Evolutionary conservation across 352 stramenopile genomes (phyloP), one percentile per base, ranked within the genome.

Genomic region (Pythium sukuiense): DNA sequence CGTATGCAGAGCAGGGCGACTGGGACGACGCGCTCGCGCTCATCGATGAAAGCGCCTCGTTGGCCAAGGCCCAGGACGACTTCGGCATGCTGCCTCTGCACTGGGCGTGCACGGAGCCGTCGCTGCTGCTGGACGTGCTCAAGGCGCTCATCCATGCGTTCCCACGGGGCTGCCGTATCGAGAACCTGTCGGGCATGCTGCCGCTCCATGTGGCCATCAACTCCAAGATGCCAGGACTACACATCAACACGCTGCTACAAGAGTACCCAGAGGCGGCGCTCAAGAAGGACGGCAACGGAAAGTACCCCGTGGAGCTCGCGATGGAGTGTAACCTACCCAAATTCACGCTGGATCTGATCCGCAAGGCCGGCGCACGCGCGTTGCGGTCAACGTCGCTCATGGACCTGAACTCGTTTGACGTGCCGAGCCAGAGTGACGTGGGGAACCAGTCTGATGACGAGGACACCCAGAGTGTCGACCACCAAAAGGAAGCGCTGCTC

Each of bases 81-180:
- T 93, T 92, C 55, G 83, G 85, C 32, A 93, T 95, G 83, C 73
- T 93, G 67, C 85, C 87, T 46, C 74, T 95, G 49, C 87, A 95
- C 71, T 95, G 87, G 87, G 83, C 77, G 35, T 93, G 81, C 59
- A 95, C 85, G 6, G 87, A 93, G 65, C 73, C 77, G 24, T 37
- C 63, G 16, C 59, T 92, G 26, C 35, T 68, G 26, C 71, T 92
- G 13, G 77, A 80, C 50, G 69, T 77, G 48, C 39, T 95, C 27
- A 66, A 77, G 39, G 29, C 70, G 29, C 57, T 94, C 41, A 55
- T 89, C 16, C 35, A 67, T 2, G 81, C 79, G 7, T 93, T 88
- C 48, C 84, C 86, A 0, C 71, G 63, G 2, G 86, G 74, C 20
- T 92, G 78, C 39, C 45, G 78, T 54, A 70, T 87, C 46, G 80